Percentiles rank a stretch among this genome's conserved stretches.
Conservation (phyloP, 495 filamentous ascomycete genomes). For the Halenospora varia region DNA sequence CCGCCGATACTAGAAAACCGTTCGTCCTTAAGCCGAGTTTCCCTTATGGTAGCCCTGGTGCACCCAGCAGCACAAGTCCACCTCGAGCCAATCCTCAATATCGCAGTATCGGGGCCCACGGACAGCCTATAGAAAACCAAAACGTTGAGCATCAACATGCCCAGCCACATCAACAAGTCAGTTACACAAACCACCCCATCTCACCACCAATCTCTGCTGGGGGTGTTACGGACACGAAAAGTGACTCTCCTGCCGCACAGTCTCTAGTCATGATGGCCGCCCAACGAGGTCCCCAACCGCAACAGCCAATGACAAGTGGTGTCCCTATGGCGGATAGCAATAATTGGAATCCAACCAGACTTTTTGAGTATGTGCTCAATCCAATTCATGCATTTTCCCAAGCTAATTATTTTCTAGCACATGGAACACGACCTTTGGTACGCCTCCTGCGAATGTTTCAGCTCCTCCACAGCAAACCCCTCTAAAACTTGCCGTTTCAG, state of each 20-base stretch:
- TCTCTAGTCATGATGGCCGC: slow-evolving; percentile 71
- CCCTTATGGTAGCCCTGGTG: slow-evolving; percentile 76
- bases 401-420: slow-evolving; percentile 52
- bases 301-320: slow-evolving; percentile 38
- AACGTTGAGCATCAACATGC: slow-evolving; percentile 37
- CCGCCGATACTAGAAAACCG: slow-evolving; percentile 76
- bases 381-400: background rate
- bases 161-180: slow-evolving; percentile 57
- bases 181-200: slow-evolving; percentile 72
- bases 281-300: slow-evolving; percentile 42
- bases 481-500: slow-evolving; percentile 37
- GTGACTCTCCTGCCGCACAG: slow-evolving; percentile 76
- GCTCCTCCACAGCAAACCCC: slow-evolving; percentile 21
- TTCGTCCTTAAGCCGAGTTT: slow-evolving; percentile 88
- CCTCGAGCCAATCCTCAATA: slow-evolving; percentile 43
- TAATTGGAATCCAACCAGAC: slow-evolving; percentile 85
- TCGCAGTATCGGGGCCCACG: slow-evolving; percentile 32
- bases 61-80: slow-evolving; percentile 54
- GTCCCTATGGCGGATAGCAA: slow-evolving; percentile 63
- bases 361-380: slow-evolving; percentile 76
- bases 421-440: slow-evolving; percentile 90
- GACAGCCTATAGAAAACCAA: slow-evolving; percentile 37
- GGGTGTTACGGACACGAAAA: slow-evolving; percentile 64
- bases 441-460: slow-evolving; percentile 39
- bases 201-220: slow-evolving; percentile 78